Evolutionary conservation across 495 filamentous ascomycete species (phyloP).

Genomic region (Trichocladium antarcticum): DNA sequence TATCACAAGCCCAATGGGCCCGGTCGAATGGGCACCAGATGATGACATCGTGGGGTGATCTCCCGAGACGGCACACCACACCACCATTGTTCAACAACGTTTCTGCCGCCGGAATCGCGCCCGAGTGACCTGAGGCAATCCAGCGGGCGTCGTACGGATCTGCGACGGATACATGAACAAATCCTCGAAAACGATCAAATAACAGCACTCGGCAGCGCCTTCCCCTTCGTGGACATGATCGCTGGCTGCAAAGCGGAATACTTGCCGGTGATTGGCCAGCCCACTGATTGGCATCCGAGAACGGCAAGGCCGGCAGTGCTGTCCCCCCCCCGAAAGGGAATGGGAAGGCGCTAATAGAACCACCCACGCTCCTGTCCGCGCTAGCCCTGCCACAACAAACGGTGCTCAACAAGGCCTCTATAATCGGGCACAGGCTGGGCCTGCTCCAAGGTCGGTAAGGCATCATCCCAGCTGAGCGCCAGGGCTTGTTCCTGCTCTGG

Average conservation of each 20-base stretch:
- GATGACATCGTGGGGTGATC: conserved; percentile 8
- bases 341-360: background rate
- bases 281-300: conserved; percentile 3
- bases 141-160: too few relatives aligned
- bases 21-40: too few relatives aligned
- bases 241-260: conserved; percentile 1
- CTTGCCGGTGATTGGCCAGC: conserved; percentile 13
- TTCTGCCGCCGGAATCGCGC: too few relatives aligned
- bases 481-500: background rate
- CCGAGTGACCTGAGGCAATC: too few relatives aligned
- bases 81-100: too few relatives aligned
- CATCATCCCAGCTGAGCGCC: background rate
- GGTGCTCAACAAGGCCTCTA: conserved; percentile 9
- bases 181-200: too few relatives aligned
- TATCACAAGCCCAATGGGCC: conserved; percentile 10
- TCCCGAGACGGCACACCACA: background rate
- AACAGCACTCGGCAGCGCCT: background rate
- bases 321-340: background rate
- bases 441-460: background rate
- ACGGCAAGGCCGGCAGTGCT: conserved; percentile 4
- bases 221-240: conserved; percentile 1
- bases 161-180: too few relatives aligned
- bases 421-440: background rate
- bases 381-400: background rate
- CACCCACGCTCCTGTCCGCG: too few relatives aligned